These are phyloP conservation scores for Ogataea paradorogensis DNA, from an alignment of 805 yeast genomes.

Conservation along the genomic window DNA sequence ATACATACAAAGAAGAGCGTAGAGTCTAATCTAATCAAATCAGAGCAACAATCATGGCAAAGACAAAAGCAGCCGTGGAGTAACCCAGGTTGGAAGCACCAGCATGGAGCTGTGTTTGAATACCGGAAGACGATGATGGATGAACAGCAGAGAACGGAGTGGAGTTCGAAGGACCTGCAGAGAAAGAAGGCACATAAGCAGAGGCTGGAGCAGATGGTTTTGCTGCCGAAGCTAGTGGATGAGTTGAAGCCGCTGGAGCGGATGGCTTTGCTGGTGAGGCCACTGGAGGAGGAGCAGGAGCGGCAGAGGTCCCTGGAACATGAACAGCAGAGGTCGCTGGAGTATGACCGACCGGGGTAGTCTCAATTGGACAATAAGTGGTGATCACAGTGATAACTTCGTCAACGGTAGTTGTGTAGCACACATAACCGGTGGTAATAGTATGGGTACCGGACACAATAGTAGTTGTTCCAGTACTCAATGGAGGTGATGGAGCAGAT, in stretches of 20 bases:
- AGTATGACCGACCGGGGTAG: not conserved
- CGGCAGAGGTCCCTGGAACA: not conserved
- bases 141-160: not conserved
- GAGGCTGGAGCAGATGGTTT: too few relatives aligned
- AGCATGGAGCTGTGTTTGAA: conserved; percentile 11
- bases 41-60: conserved; percentile 13
- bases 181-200: too few relatives aligned
- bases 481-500: not conserved
- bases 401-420: conserved; percentile 1
- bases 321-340: not conserved
- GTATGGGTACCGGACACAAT: not conserved
- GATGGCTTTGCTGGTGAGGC: too few relatives aligned
- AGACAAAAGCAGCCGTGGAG: conserved; percentile 9
- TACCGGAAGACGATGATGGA: conserved; percentile 4
- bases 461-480: not conserved
- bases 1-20: conserved; percentile 10
- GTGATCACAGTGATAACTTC: not conserved
- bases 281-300: not conserved
- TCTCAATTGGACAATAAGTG: not conserved
- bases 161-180: not conserved
- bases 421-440: not conserved
- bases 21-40: conserved; percentile 10
- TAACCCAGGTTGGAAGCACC: conserved; percentile 8
- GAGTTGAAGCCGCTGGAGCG: not conserved
- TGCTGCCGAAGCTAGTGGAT: too few relatives aligned